Evolutionary conservation across 2,329 filamentous ascomycete species (phyloP), one percentile per base, ranked within the genome.

Genomic region (Xylaria hypoxylon): DNA sequence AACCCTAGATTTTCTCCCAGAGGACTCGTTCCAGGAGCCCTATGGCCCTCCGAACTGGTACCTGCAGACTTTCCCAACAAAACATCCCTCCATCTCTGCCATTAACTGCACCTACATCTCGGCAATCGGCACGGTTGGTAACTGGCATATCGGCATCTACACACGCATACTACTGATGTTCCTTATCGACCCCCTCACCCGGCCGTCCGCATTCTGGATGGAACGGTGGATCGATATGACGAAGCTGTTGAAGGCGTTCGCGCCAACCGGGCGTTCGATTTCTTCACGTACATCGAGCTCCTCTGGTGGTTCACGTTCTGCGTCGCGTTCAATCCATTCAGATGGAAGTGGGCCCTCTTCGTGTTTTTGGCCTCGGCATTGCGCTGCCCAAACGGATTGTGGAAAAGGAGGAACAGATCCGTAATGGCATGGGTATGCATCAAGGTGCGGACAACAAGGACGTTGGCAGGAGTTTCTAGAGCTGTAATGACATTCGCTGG

Each of bases 61-160:
- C 72, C 85, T 96, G 0, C 93, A 96, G 77, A 92, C 91, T 0
- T 96, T 96, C 79, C 93, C 93, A 4, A 91, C 93, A 0, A 78
- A 82, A 3, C 90, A 94, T 70, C 87, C 90, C 0, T 90, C 88
- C 38, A 85, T 96, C 53, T 93, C 90, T 69, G 90, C 90, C 69
- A 94, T 93, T 79, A 96, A 97, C 79, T 86, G 80, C 82, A 96
- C 92, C 0, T 96, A 94, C 71, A 83, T 94, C 62, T 89, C 91
- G 60, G 92, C 89, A 3, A 94, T 96, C 64, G 92, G 92, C 0
- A 91, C 90, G 0, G 92, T 96, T 1, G 91, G 93, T 0, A 94
- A 96, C 77, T 95, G 92, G 85, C 93, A 96, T 74, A 95, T 96
- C 51, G 93, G 93, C 4, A 95, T 96, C 73, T 96, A 96, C 80